Conservation (phyloP, 768 basidiomycete species). For the Boletus speciosus region DNA sequence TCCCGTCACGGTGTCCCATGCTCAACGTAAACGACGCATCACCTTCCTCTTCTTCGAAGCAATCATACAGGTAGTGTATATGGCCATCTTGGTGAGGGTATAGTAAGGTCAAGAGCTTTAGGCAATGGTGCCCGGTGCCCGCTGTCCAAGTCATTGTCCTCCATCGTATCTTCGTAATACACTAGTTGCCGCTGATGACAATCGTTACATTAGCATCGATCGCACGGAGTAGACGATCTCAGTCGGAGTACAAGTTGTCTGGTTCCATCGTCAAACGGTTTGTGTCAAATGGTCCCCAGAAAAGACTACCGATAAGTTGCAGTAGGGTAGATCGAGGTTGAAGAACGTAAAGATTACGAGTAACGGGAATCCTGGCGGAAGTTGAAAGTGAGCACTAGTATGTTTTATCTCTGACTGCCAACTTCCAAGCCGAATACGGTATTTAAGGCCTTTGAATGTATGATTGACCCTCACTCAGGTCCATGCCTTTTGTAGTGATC, state of each 20-base stretch:
- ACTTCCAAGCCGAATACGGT: neutral
- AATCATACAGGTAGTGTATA: constrained; percentile 77
- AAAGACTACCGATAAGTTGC: neutral
- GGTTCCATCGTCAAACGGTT: neutral
- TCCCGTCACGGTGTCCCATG: constrained; percentile 63
- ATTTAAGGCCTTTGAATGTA: neutral
- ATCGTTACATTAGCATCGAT: neutral
- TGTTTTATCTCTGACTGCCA: neutral
- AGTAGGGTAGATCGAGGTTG: neutral
- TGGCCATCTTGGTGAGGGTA: constrained; percentile 77
- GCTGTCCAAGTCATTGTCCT: neutral
- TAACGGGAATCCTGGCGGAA: neutral
- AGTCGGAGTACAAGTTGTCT: neutral
- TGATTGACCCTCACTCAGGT: neutral
- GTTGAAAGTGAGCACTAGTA: neutral
- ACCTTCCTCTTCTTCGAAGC: constrained; percentile 89
- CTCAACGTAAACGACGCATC: constrained; percentile 79
- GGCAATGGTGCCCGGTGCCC: too few relatives aligned
- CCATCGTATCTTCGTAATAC: constrained; percentile 3
- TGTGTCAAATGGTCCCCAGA: too few relatives aligned
- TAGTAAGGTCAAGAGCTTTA: constrained; percentile 5
- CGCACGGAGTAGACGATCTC: neutral
- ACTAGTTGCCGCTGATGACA: neutral
- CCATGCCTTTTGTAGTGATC: neutral
- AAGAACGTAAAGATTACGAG: neutral